Evolutionary conservation across 2,329 filamentous ascomycete genomes (phyloP).

Genomic region (Moelleriella libera): DNA sequence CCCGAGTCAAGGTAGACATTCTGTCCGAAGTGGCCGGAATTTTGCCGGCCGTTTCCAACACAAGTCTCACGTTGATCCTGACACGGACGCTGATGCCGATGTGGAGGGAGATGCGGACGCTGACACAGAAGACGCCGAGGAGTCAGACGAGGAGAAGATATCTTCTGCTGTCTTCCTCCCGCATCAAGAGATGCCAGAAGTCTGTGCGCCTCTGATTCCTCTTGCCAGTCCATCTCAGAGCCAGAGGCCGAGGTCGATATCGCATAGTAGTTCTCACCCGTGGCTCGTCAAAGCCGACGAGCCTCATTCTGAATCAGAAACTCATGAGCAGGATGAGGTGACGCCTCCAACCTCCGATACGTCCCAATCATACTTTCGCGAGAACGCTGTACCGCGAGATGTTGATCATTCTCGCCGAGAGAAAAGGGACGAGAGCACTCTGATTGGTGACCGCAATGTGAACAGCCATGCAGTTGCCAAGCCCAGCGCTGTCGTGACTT

Average conservation of each 20-base stretch:
- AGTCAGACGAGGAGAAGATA: constrained; percentile 71
- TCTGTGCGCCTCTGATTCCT: constrained; percentile 15
- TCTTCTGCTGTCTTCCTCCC: constrained; percentile 76
- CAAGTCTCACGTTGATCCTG: background rate
- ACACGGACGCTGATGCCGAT: background rate
- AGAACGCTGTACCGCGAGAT: constrained; percentile 13
- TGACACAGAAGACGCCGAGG: constrained; percentile 27
- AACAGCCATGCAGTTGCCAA: constrained; percentile 15
- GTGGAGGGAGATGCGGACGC: constrained; percentile 5
- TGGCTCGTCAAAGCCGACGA: constrained; percentile 48
- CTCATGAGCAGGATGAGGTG: constrained; percentile 10
- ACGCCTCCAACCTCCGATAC: constrained; percentile 10
- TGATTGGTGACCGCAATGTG: constrained; percentile 28
- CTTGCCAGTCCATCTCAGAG: constrained; percentile 25
- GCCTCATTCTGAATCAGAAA: constrained; percentile 18
- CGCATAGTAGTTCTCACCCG: constrained; percentile 24
- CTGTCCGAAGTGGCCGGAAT: background rate
- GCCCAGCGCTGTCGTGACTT: constrained; percentile 22
- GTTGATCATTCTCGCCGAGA: constrained; percentile 17
- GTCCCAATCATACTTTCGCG: constrained; percentile 13
- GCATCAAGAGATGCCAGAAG: constrained; percentile 43
- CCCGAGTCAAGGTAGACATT: background rate
- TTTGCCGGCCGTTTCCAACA: constrained; percentile 8
- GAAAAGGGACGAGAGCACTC: constrained; percentile 22
- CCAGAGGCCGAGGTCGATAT: constrained; percentile 30